Evolutionary conservation across 805 yeast species (phyloP).

Genomic region (Nakazawaea wyomingensis): DNA sequence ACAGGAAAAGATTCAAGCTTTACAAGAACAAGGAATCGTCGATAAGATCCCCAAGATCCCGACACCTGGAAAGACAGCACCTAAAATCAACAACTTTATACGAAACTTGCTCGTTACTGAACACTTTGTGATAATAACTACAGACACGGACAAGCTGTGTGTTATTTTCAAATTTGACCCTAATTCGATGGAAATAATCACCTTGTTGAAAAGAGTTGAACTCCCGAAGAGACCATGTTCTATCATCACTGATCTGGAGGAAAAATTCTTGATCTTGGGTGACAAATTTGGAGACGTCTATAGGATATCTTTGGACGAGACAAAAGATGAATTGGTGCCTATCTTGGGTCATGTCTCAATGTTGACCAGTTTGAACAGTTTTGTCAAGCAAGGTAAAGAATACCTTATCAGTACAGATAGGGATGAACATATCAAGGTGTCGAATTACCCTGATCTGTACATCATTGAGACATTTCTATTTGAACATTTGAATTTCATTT

Average conservation of each 20-base stretch:
- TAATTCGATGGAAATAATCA: constrained; percentile 25
- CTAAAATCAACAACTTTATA: constrained; percentile 61
- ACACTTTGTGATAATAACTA: constrained; percentile 56
- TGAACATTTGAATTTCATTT: constrained; percentile 82
- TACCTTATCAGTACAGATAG: constrained; percentile 80
- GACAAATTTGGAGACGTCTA: constrained; percentile 98
- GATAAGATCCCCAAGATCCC: constrained; percentile 45
- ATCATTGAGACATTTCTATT: constrained; percentile 79
- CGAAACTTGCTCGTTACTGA: constrained; percentile 54
- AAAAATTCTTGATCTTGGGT: constrained; percentile 57
- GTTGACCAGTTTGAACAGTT: constrained; percentile 71
- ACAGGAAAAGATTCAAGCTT: constrained; percentile 22
- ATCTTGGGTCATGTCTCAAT: constrained; percentile 94
- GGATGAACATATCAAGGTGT: constrained; percentile 90
- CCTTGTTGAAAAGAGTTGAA: constrained; percentile 59
- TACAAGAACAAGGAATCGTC: constrained; percentile 24
- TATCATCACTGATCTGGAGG: constrained; percentile 51
- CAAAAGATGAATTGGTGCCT: constrained; percentile 40
- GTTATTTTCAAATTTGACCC: constrained; percentile 45
- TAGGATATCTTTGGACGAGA: constrained; percentile 39
- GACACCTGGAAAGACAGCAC: constrained; percentile 64
- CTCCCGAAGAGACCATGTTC: constrained; percentile 94
- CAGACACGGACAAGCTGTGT: constrained; percentile 81
- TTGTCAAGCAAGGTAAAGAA: constrained; percentile 37
- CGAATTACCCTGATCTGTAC: constrained; percentile 72